Evolutionary conservation across 2,329 filamentous ascomycete species (phyloP).

Genomic region (Venturia aucupariae): DNA sequence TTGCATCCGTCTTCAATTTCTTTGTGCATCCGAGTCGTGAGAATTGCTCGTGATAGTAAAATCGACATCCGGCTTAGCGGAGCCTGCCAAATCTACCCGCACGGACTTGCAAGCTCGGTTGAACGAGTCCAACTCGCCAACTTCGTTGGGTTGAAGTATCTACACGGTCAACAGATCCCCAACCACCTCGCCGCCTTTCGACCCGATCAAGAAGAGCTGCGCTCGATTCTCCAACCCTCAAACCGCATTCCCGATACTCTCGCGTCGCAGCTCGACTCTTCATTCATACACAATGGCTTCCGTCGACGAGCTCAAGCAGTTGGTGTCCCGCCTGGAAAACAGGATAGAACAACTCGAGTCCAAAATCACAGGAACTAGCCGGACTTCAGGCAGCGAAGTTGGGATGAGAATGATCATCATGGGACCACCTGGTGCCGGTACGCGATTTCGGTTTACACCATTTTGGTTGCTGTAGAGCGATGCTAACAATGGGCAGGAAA

Average conservation of each 20-base stretch:
- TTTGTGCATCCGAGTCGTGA: background rate
- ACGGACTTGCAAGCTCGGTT: background rate
- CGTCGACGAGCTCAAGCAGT: constrained; percentile 73
- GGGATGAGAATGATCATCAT: constrained; percentile 93
- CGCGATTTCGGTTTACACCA: constrained; percentile 29
- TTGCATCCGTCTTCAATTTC: background rate
- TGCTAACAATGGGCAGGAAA: constrained; percentile 57
- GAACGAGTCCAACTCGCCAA: background rate
- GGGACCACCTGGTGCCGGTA: constrained; percentile 94
- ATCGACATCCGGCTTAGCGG: background rate
- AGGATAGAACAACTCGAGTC: constrained; percentile 76
- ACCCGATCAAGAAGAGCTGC: background rate
- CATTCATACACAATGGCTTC: constrained; percentile 17
- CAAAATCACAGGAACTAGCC: constrained; percentile 43
- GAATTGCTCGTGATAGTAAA: background rate
- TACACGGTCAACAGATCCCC: background rate
- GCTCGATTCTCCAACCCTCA: background rate
- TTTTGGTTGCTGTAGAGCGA: constrained; percentile 1
- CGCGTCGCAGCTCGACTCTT: background rate
- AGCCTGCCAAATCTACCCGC: background rate
- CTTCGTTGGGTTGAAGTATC: background rate
- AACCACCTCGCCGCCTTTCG: background rate
- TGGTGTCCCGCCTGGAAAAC: constrained; percentile 73
- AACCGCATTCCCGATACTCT: background rate
- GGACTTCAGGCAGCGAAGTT: constrained; percentile 37